Evolutionary conservation across 306 rosid genomes (phyloP).

Genomic region (Fragaria nilgerrensis): DNA sequence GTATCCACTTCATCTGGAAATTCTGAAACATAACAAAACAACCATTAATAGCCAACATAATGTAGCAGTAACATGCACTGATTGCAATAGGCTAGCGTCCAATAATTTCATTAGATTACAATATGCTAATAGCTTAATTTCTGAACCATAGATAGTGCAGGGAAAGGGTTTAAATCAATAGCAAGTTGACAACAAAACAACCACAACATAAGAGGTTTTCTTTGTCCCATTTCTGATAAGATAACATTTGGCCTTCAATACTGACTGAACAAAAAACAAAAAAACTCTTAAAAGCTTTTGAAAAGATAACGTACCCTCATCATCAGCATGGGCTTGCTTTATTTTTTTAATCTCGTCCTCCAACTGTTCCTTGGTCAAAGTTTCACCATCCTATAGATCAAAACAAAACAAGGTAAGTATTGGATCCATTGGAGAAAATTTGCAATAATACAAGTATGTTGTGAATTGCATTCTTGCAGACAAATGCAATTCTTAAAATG

Average conservation of each 20-base stretch:
- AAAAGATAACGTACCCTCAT: conserved; percentile 58
- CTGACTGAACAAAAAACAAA: not conserved
- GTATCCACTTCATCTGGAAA: conserved; percentile 98
- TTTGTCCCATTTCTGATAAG: not conserved
- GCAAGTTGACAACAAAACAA: not conserved
- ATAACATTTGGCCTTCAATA: not conserved
- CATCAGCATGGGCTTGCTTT: conserved; percentile 88
- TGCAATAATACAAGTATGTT: not conserved
- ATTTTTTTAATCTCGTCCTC: conserved; percentile 77
- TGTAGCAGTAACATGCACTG: not conserved
- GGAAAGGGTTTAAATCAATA: not conserved
- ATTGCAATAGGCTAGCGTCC: not conserved
- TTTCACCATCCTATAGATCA: conserved; percentile 66
- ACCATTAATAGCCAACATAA: conserved; percentile 11
- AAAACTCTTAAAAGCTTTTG: not conserved
- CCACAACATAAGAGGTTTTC: not conserved
- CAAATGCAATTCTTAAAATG: not conserved
- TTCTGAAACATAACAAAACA: conserved; percentile 47
- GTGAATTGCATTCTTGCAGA: not conserved
- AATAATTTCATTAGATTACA: not conserved
- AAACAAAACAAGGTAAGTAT: not conserved
- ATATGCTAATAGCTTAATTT: not conserved
- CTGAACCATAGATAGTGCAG: not conserved
- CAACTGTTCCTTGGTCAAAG: conserved; percentile 72
- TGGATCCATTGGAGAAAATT: not conserved